Base-by-base conservation (phyloP, 2,329 filamentous ascomycete genomes). In the Tolypocladium amazonense region DNA sequence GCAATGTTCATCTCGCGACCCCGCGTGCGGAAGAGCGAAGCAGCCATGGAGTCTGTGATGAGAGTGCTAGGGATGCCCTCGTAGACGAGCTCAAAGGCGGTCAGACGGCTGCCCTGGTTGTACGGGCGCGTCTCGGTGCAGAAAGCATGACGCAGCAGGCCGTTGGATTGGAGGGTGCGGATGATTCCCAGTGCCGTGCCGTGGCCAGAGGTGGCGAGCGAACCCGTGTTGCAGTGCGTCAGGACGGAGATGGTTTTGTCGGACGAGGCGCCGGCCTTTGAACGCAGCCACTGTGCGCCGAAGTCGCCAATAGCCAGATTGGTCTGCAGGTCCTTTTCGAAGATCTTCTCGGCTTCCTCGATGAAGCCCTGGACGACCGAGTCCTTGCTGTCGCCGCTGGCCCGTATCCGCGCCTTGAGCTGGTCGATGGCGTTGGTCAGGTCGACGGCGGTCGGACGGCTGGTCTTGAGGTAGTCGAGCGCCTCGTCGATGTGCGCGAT, bases 211-310 rank as follows among this genome's bases (percentile, higher is more conserved):
- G 94, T 99, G 33, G 94, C 94, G 39, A 99, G 86, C 25, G 93
- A 97, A 35, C 94, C 94, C 27, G 94, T 99, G 74, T 99, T 99
- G 80, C 94, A 99, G 75, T 99, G 95, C 14, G 94, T 99, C 65
- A 99, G 77, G 52, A 99, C 88, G n/a, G 90, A 90, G 56, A 96
- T 66, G 59, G 72, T 65, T 71, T 79, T 68, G 64, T 81, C 72
- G 63, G 75, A 56, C 47, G 79, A 71, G 70, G 80, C 73, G 65
- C 74, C 71, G 25, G 74, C 77, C 69, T 90, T 84, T 47, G 80
- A 76, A 60, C 85, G 75, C 39, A 99, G 87, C 90, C 94, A 99
- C 64, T 86, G 81, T 0, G 92, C 90, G 45, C 94, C 94, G 71
- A 89, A 79, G 61, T 85, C 81, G 56, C 94, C 94, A 71, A 99